Evolutionary conservation across 1,284 basidiomycete species (phyloP).

Genomic region (Coriolopsis trogii): DNA sequence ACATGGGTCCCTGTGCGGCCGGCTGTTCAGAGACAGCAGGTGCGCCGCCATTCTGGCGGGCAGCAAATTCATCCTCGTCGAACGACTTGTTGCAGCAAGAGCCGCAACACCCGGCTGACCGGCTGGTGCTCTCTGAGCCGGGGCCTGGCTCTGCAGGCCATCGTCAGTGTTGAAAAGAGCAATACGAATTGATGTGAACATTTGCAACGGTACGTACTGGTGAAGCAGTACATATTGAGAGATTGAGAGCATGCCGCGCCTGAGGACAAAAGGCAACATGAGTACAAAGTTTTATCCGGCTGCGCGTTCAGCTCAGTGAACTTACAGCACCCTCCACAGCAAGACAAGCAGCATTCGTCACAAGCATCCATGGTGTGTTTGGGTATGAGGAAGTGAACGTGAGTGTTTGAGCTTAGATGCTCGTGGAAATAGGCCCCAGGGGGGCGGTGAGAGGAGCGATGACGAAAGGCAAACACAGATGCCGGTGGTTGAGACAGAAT

Average conservation of each 20-base stretch:
- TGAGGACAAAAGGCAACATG: background rate
- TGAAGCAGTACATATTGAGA: conserved; percentile 13
- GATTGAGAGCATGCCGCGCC: conserved; percentile 15
- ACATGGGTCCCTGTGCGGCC: conserved; percentile 12
- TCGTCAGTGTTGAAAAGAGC: background rate
- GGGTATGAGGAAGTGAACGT: too few species aligned
- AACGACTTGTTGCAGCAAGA: conserved; percentile 23
- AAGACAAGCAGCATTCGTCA: conserved; percentile 11
- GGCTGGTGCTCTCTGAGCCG: conserved; percentile 2
- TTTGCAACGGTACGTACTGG: conserved; percentile 3
- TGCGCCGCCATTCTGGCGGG: background rate
- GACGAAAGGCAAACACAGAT: too few species aligned
- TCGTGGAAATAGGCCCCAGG: too few species aligned
- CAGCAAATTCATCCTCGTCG: conserved; percentile 26
- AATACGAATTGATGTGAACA: background rate
- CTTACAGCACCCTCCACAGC: conserved; percentile 25
- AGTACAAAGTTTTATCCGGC: background rate
- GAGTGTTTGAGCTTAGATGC: too few species aligned
- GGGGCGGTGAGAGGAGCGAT: too few species aligned
- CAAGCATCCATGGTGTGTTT: too few species aligned
- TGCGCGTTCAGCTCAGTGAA: background rate
- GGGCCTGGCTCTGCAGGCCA: conserved; percentile 6
- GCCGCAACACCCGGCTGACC: conserved; percentile 22
- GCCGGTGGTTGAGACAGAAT: too few species aligned
- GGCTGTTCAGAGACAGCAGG: conserved; percentile 8